Conservation (phyloP, 192 early-diverging fungal species). For the Backusella circina region DNA sequence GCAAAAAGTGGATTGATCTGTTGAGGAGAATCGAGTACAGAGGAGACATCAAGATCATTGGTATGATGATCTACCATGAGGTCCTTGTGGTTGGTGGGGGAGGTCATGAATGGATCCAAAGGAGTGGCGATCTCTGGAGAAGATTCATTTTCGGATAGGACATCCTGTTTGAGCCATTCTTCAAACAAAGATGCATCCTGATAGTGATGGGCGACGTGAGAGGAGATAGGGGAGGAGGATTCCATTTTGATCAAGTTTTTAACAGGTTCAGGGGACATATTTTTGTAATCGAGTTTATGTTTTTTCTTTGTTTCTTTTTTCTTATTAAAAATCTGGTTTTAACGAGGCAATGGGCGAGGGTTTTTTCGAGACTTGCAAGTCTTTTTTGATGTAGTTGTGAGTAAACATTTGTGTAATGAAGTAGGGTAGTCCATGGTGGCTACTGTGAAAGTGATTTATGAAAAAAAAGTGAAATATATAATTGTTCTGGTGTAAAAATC, state of each 20-base stretch:
- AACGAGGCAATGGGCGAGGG: background rate
- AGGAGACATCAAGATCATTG: conserved; percentile 22
- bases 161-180: conserved; percentile 46
- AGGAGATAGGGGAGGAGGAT: background rate
- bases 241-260: background rate
- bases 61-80: background rate
- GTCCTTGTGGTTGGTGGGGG: conserved; percentile 19
- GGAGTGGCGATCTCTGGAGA: conserved; percentile 32
- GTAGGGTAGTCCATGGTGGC: conserved; percentile 25
- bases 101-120: conserved; percentile 26
- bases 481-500: background rate
- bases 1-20: conserved; percentile 1
- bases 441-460: background rate
- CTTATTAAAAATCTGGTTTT: conserved; percentile 4
- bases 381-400: conserved; percentile 22
- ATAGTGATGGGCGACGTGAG: background rate
- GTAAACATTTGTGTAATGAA: conserved; percentile 18
- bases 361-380: conserved; percentile 21
- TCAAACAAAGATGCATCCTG: conserved; percentile 30
- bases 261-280: background rate
- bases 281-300: background rate
- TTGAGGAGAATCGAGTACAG: conserved; percentile 20
- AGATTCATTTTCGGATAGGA: conserved; percentile 28
- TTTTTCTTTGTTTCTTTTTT: background rate
- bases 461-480: background rate